Evolutionary conservation across 2,329 filamentous ascomycete species (phyloP), one percentile per base, ranked within the genome.

Genomic region (Hypoxylon sp.): DNA sequence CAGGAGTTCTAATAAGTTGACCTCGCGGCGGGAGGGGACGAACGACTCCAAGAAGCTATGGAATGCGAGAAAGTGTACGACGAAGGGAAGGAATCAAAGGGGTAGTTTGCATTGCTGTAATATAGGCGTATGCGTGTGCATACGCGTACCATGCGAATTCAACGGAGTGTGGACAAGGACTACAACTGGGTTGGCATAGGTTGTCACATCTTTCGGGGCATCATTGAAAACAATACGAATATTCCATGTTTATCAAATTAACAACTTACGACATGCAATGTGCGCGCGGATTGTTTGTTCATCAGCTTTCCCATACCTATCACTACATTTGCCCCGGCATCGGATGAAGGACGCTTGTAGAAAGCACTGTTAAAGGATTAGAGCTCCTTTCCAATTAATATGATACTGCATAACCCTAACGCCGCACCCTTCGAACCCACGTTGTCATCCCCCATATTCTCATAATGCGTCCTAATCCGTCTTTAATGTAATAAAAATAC

Each of bases 1-100:
- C 92, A 97, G 78, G 96, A 98, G 76, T 99, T 98, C 81, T 98
- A 83, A 57, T 54, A 26, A 58, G 19, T 33, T 44, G 31, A 55
- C 14, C n/a, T 44, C 26, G 19, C 44, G 19, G 3, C 39, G 19
- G 24, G 24, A n/a, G 39, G 39, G 8, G 39, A 46, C 24, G 24
- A 39, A 11, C 19, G 13, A 44, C 19, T 33, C 31, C 8, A 31
- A 29, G 17, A 37, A 54, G 6, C 6, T 8, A 37, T 35, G 22
- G 8, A 13, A 46, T 37, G 29, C 50, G 50, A 26, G 46, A 56
- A 47, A 51, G 37, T 11, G 42, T 17, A 44, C 17, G 17, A 22
- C 9, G 22, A n/a, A 42, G 39, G 39, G 29, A 59, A n/a, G 29
- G 24, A 22, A 31, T 31, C 14, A 42, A 46, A 53, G 37, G 51